Conservation (phyloP, 2,329 filamentous ascomycete species). For the Diaporthe sp. region DNA sequence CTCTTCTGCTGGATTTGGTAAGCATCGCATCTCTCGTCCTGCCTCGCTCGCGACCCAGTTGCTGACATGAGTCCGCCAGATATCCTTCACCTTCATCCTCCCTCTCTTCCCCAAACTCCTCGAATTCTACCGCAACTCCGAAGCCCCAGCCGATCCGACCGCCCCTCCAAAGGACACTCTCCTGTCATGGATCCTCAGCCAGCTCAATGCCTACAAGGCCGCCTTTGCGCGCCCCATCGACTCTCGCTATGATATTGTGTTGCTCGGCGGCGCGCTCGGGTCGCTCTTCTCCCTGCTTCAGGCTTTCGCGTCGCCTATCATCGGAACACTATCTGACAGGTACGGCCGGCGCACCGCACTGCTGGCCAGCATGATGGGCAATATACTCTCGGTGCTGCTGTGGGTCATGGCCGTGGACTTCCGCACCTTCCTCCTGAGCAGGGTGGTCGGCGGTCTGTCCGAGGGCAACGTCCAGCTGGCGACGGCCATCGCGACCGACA, state of each 20-base stretch:
- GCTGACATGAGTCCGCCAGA: slow-evolving; percentile 63
- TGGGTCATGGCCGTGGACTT: slow-evolving; percentile 97
- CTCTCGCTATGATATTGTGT: slow-evolving; percentile 95
- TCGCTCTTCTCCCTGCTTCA: slow-evolving; percentile 94
- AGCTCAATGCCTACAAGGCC: slow-evolving; percentile 94
- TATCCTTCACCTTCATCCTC: slow-evolving; percentile 98
- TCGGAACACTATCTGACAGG: slow-evolving; percentile 88
- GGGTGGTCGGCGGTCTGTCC: slow-evolving; percentile 91
- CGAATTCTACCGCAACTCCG: slow-evolving; percentile 93
- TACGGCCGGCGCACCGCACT: slow-evolving; percentile 90
- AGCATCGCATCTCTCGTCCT: slow-evolving; percentile 47
- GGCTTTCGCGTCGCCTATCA: slow-evolving; percentile 91
- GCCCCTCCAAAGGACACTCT: slow-evolving; percentile 69
- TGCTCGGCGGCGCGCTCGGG: slow-evolving; percentile 92
- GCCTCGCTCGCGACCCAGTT: slow-evolving; percentile 34
- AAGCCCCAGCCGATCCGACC: slow-evolving; percentile 67
- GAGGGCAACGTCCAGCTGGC: slow-evolving; percentile 98
- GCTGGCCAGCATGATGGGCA: slow-evolving; percentile 91
- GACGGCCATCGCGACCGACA: slow-evolving; percentile 95
- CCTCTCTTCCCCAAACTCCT: slow-evolving; percentile 95
- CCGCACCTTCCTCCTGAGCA: slow-evolving; percentile 93
- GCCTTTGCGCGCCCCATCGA: slow-evolving; percentile 94
- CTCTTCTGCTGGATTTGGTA: slow-evolving; percentile 91
- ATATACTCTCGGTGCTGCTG: slow-evolving; percentile 91
- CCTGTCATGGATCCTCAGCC: slow-evolving; percentile 83